Percentiles rank a stretch among this genome's conserved stretches.
Evolutionary conservation across 257 asterid genomes (phyloP).

Genomic region (Eustoma russellianum): DNA sequence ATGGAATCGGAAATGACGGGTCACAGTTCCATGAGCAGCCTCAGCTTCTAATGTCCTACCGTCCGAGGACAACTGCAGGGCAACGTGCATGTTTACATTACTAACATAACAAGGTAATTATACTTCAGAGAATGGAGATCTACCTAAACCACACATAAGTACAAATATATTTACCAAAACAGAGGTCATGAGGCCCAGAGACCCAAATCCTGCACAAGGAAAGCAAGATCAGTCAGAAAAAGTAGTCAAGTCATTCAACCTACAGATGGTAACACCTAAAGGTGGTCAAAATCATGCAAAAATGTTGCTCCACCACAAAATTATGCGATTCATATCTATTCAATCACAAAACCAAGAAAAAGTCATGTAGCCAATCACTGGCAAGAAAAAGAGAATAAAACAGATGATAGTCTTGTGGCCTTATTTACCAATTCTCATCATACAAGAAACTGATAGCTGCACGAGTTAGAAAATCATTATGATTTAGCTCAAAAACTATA

Average conservation of each 20-base stretch:
- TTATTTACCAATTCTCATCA: too few relatives aligned
- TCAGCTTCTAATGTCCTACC: constrained; percentile 90
- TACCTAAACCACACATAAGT: background rate
- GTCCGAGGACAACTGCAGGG: constrained; percentile 72
- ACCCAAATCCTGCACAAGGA: constrained; percentile 65
- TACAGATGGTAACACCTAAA: background rate
- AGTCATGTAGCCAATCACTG: background rate
- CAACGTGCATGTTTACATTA: constrained; percentile 4
- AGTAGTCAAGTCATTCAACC: background rate
- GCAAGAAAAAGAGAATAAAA: too few relatives aligned
- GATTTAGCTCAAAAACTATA: too few relatives aligned
- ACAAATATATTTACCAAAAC: constrained; percentile 50
- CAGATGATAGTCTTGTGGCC: too few relatives aligned
- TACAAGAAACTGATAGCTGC: too few relatives aligned
- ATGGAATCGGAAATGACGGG: constrained; percentile 83
- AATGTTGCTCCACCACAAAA: background rate
- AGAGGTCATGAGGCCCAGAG: constrained; percentile 96
- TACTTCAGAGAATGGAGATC: background rate
- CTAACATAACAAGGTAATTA: background rate
- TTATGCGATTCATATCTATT: background rate
- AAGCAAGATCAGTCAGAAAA: background rate
- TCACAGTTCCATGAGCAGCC: constrained; percentile 98
- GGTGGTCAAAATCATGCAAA: background rate
- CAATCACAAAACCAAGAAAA: background rate
- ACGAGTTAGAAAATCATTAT: too few relatives aligned